Evolutionary conservation across 305 asterid genomes (phyloP), one percentile per base, ranked within the genome.

Genomic region (Fraxinus platypoda): DNA sequence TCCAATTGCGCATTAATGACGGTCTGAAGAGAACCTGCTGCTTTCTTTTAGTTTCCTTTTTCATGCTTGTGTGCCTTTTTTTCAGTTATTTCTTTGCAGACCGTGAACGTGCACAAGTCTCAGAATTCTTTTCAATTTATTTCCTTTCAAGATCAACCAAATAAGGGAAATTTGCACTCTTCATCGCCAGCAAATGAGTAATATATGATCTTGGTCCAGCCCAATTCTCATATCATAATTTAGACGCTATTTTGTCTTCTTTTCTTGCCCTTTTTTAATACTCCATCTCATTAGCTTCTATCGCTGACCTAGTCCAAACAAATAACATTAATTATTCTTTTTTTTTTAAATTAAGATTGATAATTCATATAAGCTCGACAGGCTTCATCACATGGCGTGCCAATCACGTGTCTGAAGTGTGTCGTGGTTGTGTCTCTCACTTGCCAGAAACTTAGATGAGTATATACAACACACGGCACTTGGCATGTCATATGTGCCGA

Each of bases 121-220:
- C 75, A 28, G 11, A 28, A 70, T 70, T 30, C 75, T 30, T 62
- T 59, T 62, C 31, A 23, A 62, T 62, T 62, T 62, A 25, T 62
- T 62, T 62, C 71, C 74, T 13, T 68, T 28, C 75, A 28, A 70
- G 75, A 30, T 70, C 41, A 70, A 70, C 75, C 75, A 70, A 68
- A 11, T 26, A 70, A 28, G 74, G 37, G 35, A 68, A 68, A 28
- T 68, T 28, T 68, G 23, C 37, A 28, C 35, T 11, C 11, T 68
- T 68, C 9, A 7, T 28, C 35, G 38, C 74, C 38, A 26, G 34
- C 21, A 68, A 68, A 68, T 13, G 33, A 68, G 37, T 68, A 19
- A 68, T 26, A 8, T 64, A 28, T 13, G 74, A 68, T 28, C 38
- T 28, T 28, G 9, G 74, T 68, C 74, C 37, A 68, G 8, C 37